Evolutionary conservation across 164 flowering plant species (phyloP).

Genomic region (Nymphaea thermarum): DNA sequence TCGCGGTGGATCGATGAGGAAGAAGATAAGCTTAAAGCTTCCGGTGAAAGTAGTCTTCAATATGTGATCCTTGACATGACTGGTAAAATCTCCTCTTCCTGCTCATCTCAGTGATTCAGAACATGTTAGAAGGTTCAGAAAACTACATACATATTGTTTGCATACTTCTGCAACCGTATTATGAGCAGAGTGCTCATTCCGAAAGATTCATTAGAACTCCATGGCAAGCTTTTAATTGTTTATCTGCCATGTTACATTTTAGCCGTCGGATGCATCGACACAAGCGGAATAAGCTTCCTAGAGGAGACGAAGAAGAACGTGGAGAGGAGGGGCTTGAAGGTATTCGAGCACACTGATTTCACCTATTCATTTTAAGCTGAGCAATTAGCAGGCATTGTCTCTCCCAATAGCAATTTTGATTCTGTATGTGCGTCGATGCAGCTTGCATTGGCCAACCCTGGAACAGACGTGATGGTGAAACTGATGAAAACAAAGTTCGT

Average conservation of each 20-base stretch:
- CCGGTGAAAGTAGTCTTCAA: constrained; percentile 39
- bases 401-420: not conserved
- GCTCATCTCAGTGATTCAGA: not conserved
- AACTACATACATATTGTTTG: too few relatives aligned
- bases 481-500: constrained; percentile 45
- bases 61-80: constrained; percentile 58
- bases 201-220: too few relatives aligned
- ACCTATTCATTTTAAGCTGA: not conserved
- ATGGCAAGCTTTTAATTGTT: not conserved
- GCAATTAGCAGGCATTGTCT: not conserved
- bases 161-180: too few relatives aligned
- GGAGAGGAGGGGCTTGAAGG: constrained; percentile 54
- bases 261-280: constrained; percentile 70
- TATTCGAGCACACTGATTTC: constrained; percentile 8
- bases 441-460: constrained; percentile 65
- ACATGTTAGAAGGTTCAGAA: too few relatives aligned
- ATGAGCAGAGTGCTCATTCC: too few relatives aligned
- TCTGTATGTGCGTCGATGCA: constrained; percentile 5
- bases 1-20: constrained; percentile 63
- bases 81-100: constrained; percentile 15
- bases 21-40: constrained; percentile 47
- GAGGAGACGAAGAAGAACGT: constrained; percentile 47
- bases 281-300: constrained; percentile 75
- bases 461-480: constrained; percentile 74
- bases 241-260: constrained; percentile 1